Base-by-base conservation (phyloP, 164 flowering plant genomes). In the Brasenia schreberi region DNA sequence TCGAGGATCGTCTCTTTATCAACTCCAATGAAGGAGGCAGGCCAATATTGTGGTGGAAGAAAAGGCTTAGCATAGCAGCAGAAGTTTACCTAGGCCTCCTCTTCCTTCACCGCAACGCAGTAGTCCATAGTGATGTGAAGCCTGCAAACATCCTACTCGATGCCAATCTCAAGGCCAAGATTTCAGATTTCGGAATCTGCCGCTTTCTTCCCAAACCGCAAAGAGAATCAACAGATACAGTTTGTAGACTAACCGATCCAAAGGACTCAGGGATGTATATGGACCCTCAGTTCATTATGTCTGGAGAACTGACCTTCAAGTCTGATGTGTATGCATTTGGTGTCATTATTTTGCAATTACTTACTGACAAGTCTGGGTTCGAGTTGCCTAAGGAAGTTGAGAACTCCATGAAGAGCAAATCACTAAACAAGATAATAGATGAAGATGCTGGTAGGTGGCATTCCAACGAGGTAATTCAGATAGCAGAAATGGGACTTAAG, bases 1-100 rank as follows among this genome's bases (percentile, higher is more conserved):
- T 93, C 42, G 97, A 93, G 75, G 96, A 93, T 66, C 87, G 89
- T n/a, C 94, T 93, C 42, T 53, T 53, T 67, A 14, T 67, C 17
- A 73, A 69, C 27, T 71, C 60, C 27, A 76, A 45, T 64, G 72
- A 65, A 69, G 66, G 19, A 67, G 39, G 3, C 39, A 33, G 4
- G 39, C 39, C 39, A 33, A 18, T 44, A 9, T 81, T 87, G 6
- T 52, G 65, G 39, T 87, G 93, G 93, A 73, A 73, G 33, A 76
- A 74, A 14, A 77, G 96, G 5, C 63, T 90, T 53, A 82, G 84
- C 19, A 87, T 90, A 12, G 82, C 84, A 7, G 64, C 81, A 4
- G 82, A 90, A 61, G 72, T 85, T 5, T 75, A 76, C 65, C 73
- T 74, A n/a, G 91, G 75, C 63, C 59, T 90, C 45, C 44, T 73